Evolutionary conservation across 1,284 basidiomycete genomes (phyloP), one percentile per base, ranked within the genome.

Genomic region (Wolfiporia cocos): DNA sequence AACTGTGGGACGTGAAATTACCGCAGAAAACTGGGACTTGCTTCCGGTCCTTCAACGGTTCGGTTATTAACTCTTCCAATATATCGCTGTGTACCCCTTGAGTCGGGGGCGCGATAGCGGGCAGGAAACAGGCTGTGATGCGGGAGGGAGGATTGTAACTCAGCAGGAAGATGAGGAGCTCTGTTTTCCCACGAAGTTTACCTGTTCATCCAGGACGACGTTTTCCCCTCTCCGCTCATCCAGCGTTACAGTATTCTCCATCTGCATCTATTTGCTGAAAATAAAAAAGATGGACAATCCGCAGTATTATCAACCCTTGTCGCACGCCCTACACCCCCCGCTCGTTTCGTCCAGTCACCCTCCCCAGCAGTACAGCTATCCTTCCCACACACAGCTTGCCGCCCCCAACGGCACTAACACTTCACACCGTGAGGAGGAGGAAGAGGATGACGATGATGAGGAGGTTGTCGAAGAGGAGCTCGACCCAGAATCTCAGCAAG

Each of bases 291-390:
- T 84, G 81, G 81, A 83, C 64, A 81, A 83, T 58, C 77, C 79
- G 43, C 83, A 86, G 59, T 78, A 83, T 56, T 86, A 86, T 65
- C 82, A 85, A 50, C 80, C 84, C 33, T 71, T 87, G 54, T 87
- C 84, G 46, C 79, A 85, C 67, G 85, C 84, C 37, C 69, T 87
- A 37, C 68, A 84, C 58, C 81, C 78, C 2, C 77, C 75, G 42
- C 49, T 60, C 32, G 53, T 58, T 21, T 54, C 57, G 36, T 20
- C 51, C 48, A 35, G 55, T 47, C 52, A 47, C 47, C 35, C 51
- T 42, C 44, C 56, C 41, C 57, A 53, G 48, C 47, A 48, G 39
- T 59, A 58, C 37, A 54, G 56, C 38, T 57, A 62, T 49, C 39
- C 46, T 46, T 41, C 52, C 50, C 52, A 60, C 55, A 44, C 51